Evolutionary conservation across 2,329 filamentous ascomycete species (phyloP), one percentile per base, ranked within the genome.

Genomic region (Xenosphaeropsis pyriputrescens): DNA sequence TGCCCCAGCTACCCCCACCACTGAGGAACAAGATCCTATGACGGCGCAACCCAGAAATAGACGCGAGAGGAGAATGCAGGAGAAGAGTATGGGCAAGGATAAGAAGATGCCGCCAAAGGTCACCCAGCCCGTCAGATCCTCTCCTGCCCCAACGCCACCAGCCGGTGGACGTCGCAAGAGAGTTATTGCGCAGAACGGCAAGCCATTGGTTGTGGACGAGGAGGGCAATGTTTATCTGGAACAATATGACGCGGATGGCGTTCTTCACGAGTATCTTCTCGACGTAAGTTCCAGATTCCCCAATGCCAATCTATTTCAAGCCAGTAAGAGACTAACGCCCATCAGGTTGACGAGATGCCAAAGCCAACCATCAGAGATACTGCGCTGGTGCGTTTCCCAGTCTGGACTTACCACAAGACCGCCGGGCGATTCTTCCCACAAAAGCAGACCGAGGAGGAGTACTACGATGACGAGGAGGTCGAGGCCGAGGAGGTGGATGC

Each of bases 201-300:
- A 96, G 65, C 70, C 93, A 1, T 66, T 98, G 29, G 79, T 98
- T 39, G 91, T 98, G 4, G 89, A 98, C 59, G 85, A 84, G 1
- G 66, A 80, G 8, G 91, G 91, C 18, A 86, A 95, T 50, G 91
- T 98, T 11, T 98, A 85, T 54, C 67, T 98, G n/a, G 88, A 96
- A 59, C 84, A 93, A 54, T 72, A 85, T 50, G 85, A 85, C 37
- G 86, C 88, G 47, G 85, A 95, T 17, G 91, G 91, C 38, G 75
- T 83, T 39, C 71, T 75, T 22, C 73, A 82, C 47, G 85, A 95
- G 55, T 93, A 79, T 54, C 64, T 95, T 45, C 75, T 98, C 42
- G 89, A 98, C 56, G 77, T 95, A 62, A 68, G 81, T 72, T 37
- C 13, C 22, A 26, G 18, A 18, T 31, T 30, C 22, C 17, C 19